Evolutionary conservation across 352 stramenopile species (phyloP), one percentile per base, ranked within the genome.

Genomic region (Phytopythium boreale): DNA sequence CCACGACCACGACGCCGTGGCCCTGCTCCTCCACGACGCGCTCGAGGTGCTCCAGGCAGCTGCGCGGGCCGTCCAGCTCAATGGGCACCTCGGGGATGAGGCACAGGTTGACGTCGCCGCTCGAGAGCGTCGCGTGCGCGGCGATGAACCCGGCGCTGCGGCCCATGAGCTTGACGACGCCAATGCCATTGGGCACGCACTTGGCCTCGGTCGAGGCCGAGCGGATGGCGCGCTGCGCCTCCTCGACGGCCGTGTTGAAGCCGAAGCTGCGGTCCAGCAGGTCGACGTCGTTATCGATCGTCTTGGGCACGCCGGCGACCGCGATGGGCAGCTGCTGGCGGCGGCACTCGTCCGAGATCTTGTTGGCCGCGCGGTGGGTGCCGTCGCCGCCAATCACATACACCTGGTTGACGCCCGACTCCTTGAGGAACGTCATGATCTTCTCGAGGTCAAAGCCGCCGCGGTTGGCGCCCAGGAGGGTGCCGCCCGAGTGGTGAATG

Each of bases 201-300:
- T 89, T 90, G 55, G 96, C 94, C 75, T 99, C 97, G 11, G 90
- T 97, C 62, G 86, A 90, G 56, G 89, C 88, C 58, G 84, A 92
- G 19, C 86, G 87, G 69, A 99, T 98, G 24, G 96, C 95, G 31
- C 75, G 78, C 79, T 98, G 93, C 20, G 95, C 95, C 66, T 98
- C 96, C 79, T 99, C 96, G 2, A 99, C 97, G 7, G 97, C 88
- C 31, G 95, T 98, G 64, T 97, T 92, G 75, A 99, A 99, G 49
- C 97, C 97, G 71, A 99, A 99, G 44, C 90, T 98, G 56, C 96
- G 93, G 75, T 99, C 97, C 61, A 99, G 93, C 58, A 99, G 87
- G 70, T 98, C 97, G 53, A 99, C 94, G 77, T 99, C 97, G 76
- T 99, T 99, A 84, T 99, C 97, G 64, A 99, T 99, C 5, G 97